Evolutionary conservation across 345 rosid genomes (phyloP), one percentile per base, ranked within the genome.

Genomic region (Linum usitatissimum): DNA sequence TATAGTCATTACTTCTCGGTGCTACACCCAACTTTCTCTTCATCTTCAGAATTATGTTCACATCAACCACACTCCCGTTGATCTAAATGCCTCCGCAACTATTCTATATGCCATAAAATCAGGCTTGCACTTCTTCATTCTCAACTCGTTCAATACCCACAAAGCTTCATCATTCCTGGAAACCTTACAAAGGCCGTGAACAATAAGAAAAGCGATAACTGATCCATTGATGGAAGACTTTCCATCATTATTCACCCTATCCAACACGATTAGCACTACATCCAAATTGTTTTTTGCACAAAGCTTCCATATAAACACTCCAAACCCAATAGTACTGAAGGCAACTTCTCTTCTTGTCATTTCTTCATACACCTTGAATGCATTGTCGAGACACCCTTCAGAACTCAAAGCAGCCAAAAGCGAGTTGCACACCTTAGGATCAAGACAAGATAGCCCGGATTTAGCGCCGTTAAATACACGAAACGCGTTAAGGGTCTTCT

Each of bases 1-100:
- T 67, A 61, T 92, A 92, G 31, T 92, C 95, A 1, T 64, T 77
- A 60, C 76, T 73, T 81, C 93, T 85, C 0, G 98, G 98, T 17
- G 93, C 93, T 62, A 87, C 98, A 38, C 98, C 95, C 9, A 92
- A 77, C 76, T 92, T 92, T 70, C 90, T 79, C 81, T 92, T 89
- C 86, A 83, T 85, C 88, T 87, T 89, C 67, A 89, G 64, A n/a
- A 84, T 76, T 48, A 59, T 67, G 54, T 84, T 78, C 68, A 81
- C 82, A 73, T 83, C 91, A 34, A 76, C 78, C 65, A 80, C 75
- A 78, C 70, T 70, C 15, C 85, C 20, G 55, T 68, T 38, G 21
- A 31, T 18, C 81, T 78, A 73, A 83, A 85, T 14, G 82, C 86
- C 76, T 92, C 96, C 3, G 88, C 90, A 30, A 89, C 79, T 64